A percentile compares a stretch with the other conserved stretches of the same genome.
Evolutionary conservation across 495 filamentous ascomycete species (phyloP).

Genomic region (Daldinia concentrica): DNA sequence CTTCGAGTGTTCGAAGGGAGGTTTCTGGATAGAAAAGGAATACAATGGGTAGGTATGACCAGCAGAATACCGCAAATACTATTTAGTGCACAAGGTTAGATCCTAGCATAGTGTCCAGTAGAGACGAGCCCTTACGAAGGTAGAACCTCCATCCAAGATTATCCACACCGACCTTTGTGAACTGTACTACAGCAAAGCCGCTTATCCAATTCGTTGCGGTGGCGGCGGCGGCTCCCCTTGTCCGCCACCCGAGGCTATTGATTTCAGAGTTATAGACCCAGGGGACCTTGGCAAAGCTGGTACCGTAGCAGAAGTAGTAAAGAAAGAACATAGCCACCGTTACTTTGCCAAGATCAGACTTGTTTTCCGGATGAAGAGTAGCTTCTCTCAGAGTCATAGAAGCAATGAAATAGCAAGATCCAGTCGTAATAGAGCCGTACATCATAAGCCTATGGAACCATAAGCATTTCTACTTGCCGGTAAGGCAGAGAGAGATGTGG

Average conservation of each 20-base stretch:
- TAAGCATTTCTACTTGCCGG: constrained; percentile 6
- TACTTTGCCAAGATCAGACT: constrained; percentile 32
- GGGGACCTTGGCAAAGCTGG: constrained; percentile 48
- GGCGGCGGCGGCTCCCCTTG: constrained; percentile 49
- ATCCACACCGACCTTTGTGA: constrained; percentile 48
- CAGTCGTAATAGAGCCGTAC: constrained; percentile 44
- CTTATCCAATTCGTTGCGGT: constrained; percentile 54
- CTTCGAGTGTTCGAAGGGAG: constrained; percentile 49
- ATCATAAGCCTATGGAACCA: constrained; percentile 57
- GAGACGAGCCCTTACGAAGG: constrained; percentile 31
- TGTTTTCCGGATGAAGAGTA: constrained; percentile 27
- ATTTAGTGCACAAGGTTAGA: background rate
- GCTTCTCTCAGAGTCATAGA: constrained; percentile 43
- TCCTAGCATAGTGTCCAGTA: background rate
- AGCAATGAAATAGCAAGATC: constrained; percentile 45
- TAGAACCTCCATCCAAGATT: constrained; percentile 52
- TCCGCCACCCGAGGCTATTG: constrained; percentile 53
- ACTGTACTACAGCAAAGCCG: constrained; percentile 50
- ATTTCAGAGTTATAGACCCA: constrained; percentile 57
- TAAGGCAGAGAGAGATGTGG: background rate
- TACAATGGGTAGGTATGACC: constrained; percentile 47
- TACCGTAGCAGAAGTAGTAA: constrained; percentile 51
- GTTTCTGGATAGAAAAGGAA: constrained; percentile 52
- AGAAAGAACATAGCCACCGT: constrained; percentile 51
- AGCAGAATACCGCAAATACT: constrained; percentile 49